Conservation (phyloP, 192 early-diverging fungal species). For the Backusella tuberculispora region DNA sequence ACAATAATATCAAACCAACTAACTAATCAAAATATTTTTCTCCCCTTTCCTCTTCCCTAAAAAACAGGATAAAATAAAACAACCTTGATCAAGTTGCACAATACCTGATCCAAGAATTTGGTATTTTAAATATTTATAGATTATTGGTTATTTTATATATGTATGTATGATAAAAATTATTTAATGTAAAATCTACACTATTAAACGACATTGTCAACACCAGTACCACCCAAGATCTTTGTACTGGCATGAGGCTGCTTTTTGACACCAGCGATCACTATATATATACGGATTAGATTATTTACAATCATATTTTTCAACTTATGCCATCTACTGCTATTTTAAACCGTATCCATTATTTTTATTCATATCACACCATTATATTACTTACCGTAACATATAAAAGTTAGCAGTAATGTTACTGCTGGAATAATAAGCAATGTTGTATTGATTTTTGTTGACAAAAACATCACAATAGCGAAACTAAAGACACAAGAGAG, state of each 20-base stretch:
- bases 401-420: slow-evolving; percentile 40
- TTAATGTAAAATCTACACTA: too few species aligned
- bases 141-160: too few species aligned
- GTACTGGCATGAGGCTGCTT: slow-evolving; percentile 52
- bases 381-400: slow-evolving; percentile 44
- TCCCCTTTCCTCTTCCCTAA: too few species aligned
- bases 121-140: too few species aligned
- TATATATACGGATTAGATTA: neutral
- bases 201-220: slow-evolving; percentile 40
- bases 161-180: too few species aligned
- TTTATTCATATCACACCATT: neutral
- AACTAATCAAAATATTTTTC: too few species aligned
- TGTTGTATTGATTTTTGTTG: slow-evolving; percentile 17
- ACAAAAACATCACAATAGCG: slow-evolving; percentile 30
- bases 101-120: too few species aligned
- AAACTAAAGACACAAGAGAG: neutral
- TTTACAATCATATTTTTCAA: neutral
- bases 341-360: neutral
- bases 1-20: too few species aligned
- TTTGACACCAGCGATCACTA: slow-evolving; percentile 46
- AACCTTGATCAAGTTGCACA: too few species aligned
- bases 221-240: slow-evolving; percentile 48
- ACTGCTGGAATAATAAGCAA: slow-evolving; percentile 36
- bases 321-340: neutral
- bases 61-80: too few species aligned